phyloP scores from a whole-genome alignment of 2,329 filamentous ascomycete genomes.

The Ceratocystis variospora region DNA sequence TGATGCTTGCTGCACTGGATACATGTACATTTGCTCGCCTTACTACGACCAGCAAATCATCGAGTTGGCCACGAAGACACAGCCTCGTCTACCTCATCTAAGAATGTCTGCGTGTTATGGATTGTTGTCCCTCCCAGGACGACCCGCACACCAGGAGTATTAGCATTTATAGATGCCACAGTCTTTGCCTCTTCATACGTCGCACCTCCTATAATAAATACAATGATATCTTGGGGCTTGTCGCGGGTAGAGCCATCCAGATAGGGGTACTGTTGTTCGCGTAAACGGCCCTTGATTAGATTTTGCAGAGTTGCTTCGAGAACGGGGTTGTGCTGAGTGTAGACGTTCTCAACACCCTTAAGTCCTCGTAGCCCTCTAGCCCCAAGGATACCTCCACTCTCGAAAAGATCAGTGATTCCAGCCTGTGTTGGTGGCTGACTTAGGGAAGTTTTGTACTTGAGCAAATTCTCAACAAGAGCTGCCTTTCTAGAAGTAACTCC shows the following conservation, averaged over 20 bases:
- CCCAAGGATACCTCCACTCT: slow-evolving; percentile 58
- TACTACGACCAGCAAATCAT: not conserved
- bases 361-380: slow-evolving; percentile 90
- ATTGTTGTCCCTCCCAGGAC: slow-evolving; percentile 79
- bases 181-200: slow-evolving; percentile 97
- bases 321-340: slow-evolving; percentile 88
- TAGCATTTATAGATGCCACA: slow-evolving; percentile 87
- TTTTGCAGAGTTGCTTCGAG: slow-evolving; percentile 81
- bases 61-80: slow-evolving; percentile 62
- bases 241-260: slow-evolving; percentile 82
- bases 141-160: slow-evolving; percentile 73
- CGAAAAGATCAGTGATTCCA: slow-evolving; percentile 83
- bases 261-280: slow-evolving; percentile 82
- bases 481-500: slow-evolving; percentile 62
- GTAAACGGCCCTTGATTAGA: slow-evolving; percentile 78
- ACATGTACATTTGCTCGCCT: not conserved
- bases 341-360: slow-evolving; percentile 96
- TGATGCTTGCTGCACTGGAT: not conserved
- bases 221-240: slow-evolving; percentile 89
- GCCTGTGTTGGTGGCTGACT: slow-evolving; percentile 62
- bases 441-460: slow-evolving; percentile 75
- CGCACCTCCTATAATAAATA: slow-evolving; percentile 85
- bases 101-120: slow-evolving; percentile 75
- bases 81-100: slow-evolving; percentile 84
- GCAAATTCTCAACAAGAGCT: slow-evolving; percentile 65